Percentiles rank a stretch among this genome's conserved stretches.
These are phyloP conservation scores for Moesziomyces globuligerus DNA, from an alignment of 1,284 basidiomycete species.

Conservation along the genomic window DNA sequence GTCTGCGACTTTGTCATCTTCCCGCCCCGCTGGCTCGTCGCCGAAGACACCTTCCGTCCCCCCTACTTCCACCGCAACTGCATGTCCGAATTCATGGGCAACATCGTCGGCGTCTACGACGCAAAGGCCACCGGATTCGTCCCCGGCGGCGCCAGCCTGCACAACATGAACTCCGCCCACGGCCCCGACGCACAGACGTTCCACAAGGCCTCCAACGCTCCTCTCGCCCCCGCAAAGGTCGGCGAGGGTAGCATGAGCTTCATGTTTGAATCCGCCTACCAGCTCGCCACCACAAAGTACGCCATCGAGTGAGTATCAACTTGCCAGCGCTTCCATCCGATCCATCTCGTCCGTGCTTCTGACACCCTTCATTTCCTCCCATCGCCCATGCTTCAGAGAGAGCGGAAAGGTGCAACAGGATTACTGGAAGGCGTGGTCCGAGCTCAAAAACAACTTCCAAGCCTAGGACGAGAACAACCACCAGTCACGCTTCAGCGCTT, in stretches of 20 bases:
- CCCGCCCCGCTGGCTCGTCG: slow-evolving; percentile 44
- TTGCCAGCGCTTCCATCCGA: no score
- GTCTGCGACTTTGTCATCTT: slow-evolving; percentile 58
- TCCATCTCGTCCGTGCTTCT: no score
- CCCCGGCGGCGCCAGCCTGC: slow-evolving; percentile 56
- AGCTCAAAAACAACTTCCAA: slow-evolving; percentile 29
- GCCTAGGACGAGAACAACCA: background rate
- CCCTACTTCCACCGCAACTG: slow-evolving; percentile 52
- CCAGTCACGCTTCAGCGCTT: background rate
- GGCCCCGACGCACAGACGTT: slow-evolving; percentile 56
- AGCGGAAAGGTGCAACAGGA: slow-evolving; percentile 56
- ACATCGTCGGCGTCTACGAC: slow-evolving; percentile 45
- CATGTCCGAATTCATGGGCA: slow-evolving; percentile 54
- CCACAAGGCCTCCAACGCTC: slow-evolving; percentile 35
- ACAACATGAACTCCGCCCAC: slow-evolving; percentile 60
- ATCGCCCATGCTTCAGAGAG: slow-evolving; percentile 14
- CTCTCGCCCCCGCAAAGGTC: slow-evolving; percentile 46
- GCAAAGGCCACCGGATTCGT: slow-evolving; percentile 46
- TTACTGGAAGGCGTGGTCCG: slow-evolving; percentile 50
- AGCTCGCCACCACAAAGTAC: slow-evolving; percentile 57
- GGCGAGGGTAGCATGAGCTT: slow-evolving; percentile 55
- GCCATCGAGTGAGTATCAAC: slow-evolving; percentile 34
- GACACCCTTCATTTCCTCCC: background rate
- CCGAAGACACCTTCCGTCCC: slow-evolving; percentile 43
- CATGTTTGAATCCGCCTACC: slow-evolving; percentile 61